Conservation (phyloP, 2,329 filamentous ascomycete genomes). For the Beauveria rudraprayagi region DNA sequence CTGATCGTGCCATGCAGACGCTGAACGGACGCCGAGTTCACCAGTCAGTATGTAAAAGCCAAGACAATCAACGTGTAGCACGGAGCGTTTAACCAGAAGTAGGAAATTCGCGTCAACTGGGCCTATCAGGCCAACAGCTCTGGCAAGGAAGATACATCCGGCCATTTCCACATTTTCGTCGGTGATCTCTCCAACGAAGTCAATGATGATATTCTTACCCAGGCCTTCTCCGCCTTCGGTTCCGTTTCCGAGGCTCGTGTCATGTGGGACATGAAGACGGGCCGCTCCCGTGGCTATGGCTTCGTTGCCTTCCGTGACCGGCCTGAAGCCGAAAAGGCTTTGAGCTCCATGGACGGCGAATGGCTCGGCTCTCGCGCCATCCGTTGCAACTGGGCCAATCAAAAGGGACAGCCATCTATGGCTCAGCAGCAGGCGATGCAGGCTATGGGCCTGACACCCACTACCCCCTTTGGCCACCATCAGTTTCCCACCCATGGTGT, state of each 20-base stretch:
- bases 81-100: constrained; percentile 19
- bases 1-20: constrained; percentile 94
- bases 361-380: constrained; percentile 98
- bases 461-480: constrained; percentile 91
- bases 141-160: constrained; percentile 94
- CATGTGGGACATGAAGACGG: constrained; percentile 99
- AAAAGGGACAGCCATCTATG: constrained; percentile 98
- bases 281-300: constrained; percentile 91
- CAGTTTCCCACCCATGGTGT: constrained; percentile 96
- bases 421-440: constrained; percentile 96
- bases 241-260: constrained; percentile 95
- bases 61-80: not conserved
- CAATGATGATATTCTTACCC: constrained; percentile 87
- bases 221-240: constrained; percentile 94
- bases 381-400: constrained; percentile 99
- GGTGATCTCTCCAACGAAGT: constrained; percentile 97
- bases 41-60: constrained; percentile 62
- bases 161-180: constrained; percentile 98
- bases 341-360: constrained; percentile 97
- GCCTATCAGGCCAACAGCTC: constrained; percentile 93
- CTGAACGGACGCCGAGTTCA: constrained; percentile 93
- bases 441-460: constrained; percentile 96
- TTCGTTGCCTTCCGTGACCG: constrained; percentile 97
- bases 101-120: constrained; percentile 99
- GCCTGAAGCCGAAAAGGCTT: constrained; percentile 84